Percentiles rank a stretch among this genome's conserved stretches.
phyloP scores from a whole-genome alignment of 176 grass and related monocot genomes.

The Dactylis glomerata region DNA sequence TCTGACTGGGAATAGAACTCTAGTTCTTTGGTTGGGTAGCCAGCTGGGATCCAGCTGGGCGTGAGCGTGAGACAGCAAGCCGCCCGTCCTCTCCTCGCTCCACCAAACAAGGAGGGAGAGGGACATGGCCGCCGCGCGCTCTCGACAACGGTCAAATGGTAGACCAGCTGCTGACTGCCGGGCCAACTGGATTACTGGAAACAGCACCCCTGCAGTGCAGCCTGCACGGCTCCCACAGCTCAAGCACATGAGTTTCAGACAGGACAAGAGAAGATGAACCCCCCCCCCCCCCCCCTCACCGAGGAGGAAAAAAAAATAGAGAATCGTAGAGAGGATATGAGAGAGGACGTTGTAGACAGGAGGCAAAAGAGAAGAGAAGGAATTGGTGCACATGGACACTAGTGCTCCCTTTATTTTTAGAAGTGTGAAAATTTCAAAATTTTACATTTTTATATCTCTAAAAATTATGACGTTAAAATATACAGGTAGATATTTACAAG shows the following conservation, averaged over 20 bases:
- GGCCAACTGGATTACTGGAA: neutral
- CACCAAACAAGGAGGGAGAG: conserved; percentile 4
- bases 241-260: neutral
- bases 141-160: neutral
- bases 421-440: too few relatives aligned
- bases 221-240: neutral
- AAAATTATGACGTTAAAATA: too few relatives aligned
- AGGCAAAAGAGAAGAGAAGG: too few relatives aligned
- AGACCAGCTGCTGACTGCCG: neutral
- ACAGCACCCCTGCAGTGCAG: neutral
- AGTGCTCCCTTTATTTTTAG: too few relatives aligned
- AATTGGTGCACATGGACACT: too few relatives aligned
- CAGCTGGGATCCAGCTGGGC: conserved; percentile 5
- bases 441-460: too few relatives aligned
- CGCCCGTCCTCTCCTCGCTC: neutral
- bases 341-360: too few relatives aligned
- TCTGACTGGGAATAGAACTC: neutral
- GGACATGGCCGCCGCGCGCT: neutral
- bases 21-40: neutral
- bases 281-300: neutral
- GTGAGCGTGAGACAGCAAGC: neutral
- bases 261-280: neutral
- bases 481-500: too few relatives aligned
- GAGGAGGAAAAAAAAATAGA: neutral
- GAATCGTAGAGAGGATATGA: too few relatives aligned